Evolutionary conservation across 2,329 filamentous ascomycete species (phyloP), one percentile per base, ranked within the genome.

Genomic region (Didymella sp.): DNA sequence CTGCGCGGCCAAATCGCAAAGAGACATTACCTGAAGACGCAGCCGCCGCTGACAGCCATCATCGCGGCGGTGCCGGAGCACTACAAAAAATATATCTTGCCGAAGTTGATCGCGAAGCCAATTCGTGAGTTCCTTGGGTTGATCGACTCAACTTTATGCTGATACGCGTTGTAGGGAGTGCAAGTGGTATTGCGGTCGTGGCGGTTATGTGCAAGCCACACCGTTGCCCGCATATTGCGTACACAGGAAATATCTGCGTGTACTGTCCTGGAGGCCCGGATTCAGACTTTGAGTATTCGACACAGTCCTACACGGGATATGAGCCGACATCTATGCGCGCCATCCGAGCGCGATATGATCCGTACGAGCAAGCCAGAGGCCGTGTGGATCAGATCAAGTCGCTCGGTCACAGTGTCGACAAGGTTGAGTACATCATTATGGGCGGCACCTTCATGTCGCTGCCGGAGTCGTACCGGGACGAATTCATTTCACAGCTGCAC

Each of bases 361-460:
- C 95, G 0, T 99, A 97, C 68, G 95, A 99, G 77, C 95, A 99
- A 80, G 95, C 95, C 15, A 85, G 95, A 74, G 95, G 95, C 38
- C 87, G 95, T 66, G 94, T 99, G 6, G 96, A 99, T 69, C 95
- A 99, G 79, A 92, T 99, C 73, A 96, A 96, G 77, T 90, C 91
- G 2, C 84, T 99, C 0, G 95, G 95, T 0, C 95, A 99, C 77
- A 96, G 92, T 42, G 95, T 99, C 44, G 95, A 99, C 80, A 99
- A 99, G 77, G 95, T 99, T 22, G 95, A 99, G 80, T 99, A 98
- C 77, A 99, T 99, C 73, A 96, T 99, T 74, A 99, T 99, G 95
- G 95, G 95, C 58, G 95, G 95, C 64, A 99, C 95, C 0, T 99
- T 99, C 78, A 99, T 99, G 96, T 98, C 94, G 2, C 79, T 99